Evolutionary conservation across 2,329 filamentous ascomycete genomes (phyloP).

Genomic region (Dryadomyces sulphureus): DNA sequence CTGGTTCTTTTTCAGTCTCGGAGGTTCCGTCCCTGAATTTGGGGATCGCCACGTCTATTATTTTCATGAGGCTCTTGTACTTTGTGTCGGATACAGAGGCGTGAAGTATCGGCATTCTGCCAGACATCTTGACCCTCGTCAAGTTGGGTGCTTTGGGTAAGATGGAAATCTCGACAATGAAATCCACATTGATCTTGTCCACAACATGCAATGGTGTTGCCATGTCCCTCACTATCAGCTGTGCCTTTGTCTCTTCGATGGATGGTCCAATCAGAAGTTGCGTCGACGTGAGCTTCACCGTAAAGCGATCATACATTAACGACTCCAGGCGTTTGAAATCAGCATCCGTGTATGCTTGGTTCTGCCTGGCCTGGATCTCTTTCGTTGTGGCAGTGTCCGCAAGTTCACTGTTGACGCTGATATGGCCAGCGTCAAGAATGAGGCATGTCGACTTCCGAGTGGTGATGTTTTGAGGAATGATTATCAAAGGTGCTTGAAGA

Average conservation of each 20-base stretch:
- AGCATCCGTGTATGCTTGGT: slow-evolving; percentile 70
- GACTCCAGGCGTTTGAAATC: slow-evolving; percentile 81
- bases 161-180: slow-evolving; percentile 91
- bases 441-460: slow-evolving; percentile 69
- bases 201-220: slow-evolving; percentile 73
- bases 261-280: slow-evolving; percentile 92
- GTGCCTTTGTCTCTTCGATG: slow-evolving; percentile 74
- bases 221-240: slow-evolving; percentile 55
- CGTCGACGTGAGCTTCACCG: slow-evolving; percentile 83
- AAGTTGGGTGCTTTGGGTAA: slow-evolving; percentile 90
- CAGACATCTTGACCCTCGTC: slow-evolving; percentile 81
- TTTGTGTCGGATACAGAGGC: slow-evolving; percentile 87
- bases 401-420: slow-evolving; percentile 83
- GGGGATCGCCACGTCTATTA: slow-evolving; percentile 90
- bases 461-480: slow-evolving; percentile 86
- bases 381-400: slow-evolving; percentile 83
- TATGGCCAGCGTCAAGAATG: slow-evolving; percentile 91
- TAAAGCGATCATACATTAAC: slow-evolving; percentile 95
- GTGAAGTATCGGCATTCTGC: slow-evolving; percentile 82
- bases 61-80: slow-evolving; percentile 91
- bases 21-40: slow-evolving; percentile 45
- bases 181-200: slow-evolving; percentile 94
- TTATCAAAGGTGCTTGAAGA: slow-evolving; percentile 88
- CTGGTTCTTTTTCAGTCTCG: neutral
- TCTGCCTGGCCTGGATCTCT: slow-evolving; percentile 83